Evolutionary conservation across 176 grass and related monocot species (phyloP), one percentile per base, ranked within the genome.

Genomic region (Oryza meridionalis): DNA sequence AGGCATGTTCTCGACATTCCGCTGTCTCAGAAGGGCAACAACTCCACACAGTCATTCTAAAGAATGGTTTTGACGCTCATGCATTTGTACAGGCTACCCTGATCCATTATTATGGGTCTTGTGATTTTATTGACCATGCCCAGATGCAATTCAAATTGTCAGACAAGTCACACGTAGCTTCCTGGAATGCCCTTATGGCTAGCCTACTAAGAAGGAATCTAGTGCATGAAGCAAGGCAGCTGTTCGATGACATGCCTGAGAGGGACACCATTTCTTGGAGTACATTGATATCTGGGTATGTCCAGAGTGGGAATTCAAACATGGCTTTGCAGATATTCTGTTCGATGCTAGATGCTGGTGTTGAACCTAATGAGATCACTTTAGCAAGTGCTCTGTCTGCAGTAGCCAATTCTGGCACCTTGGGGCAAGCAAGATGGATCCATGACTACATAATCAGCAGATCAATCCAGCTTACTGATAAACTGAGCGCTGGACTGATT

Each of bases 231-330:
- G 87, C 89, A 65, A 84, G 68, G 6, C 43, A 77, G 31, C 69
- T 94, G 58, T 94, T 94, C 78, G 65, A 87, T 79, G 46, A 37
- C 16, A 94, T 94, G 69, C 84, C 92, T 66, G 82, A 92, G 47
- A 91, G 78, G 72, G 92, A 94, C 38, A 86, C 32, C 7, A 73
- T 94, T 73, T 90, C 90, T 0, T 94, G 92, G 92, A 92, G 84
- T 69, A 87, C 87, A 24, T 70, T 94, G 64, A 80, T 94, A 78
- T 77, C 92, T 47, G 90, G 92, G 2, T 88, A 77, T 33, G 85
- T 81, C 16, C 82, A 86, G 78, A 77, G 0, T 73, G 84, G 87
- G 19, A 47, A 55, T 22, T 80, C 92, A 44, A 77, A 77, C 58
- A 70, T 70, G 26, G 89, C 90, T 72, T 77, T 94, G 65, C 70